A percentile compares a stretch with the other conserved stretches of the same genome.
Evolutionary conservation across 164 flowering plant species (phyloP).

Genomic region (Annona cherimola): DNA sequence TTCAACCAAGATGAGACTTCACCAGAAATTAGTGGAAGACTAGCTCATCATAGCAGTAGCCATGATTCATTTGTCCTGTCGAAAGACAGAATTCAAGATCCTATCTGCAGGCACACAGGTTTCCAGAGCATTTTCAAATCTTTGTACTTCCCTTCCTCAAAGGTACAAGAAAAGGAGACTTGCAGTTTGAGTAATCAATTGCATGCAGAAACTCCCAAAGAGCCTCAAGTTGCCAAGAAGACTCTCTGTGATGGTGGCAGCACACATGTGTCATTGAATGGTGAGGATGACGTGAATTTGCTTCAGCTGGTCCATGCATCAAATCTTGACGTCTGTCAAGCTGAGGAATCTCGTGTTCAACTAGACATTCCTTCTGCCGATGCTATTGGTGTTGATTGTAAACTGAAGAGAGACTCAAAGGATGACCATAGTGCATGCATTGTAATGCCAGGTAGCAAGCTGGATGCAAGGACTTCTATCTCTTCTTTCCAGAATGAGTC

Average conservation of each 20-base stretch:
- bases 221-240: conserved; percentile 19
- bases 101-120: conserved; percentile 31
- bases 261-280: conserved; percentile 20
- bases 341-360: conserved; percentile 12
- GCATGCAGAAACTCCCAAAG: conserved; percentile 19
- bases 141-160: conserved; percentile 35
- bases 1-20: conserved; percentile 29
- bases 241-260: conserved; percentile 18
- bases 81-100: conserved; percentile 15
- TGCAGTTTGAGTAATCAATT: conserved; percentile 13
- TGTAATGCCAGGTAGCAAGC: conserved; percentile 13
- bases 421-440: conserved; percentile 21
- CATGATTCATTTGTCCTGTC: conserved; percentile 19
- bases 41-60: conserved; percentile 21
- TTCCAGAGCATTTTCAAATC: conserved; percentile 62
- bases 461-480: conserved; percentile 16
- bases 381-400: conserved; percentile 14
- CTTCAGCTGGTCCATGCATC: conserved; percentile 13
- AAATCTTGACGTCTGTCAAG: conserved; percentile 16
- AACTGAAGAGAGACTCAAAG: conserved; percentile 6
- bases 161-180: conserved; percentile 11
- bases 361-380: conserved; percentile 15
- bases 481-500: conserved; percentile 26
- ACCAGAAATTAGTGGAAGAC: conserved; percentile 28
- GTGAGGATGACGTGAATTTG: conserved; percentile 10